Evolutionary conservation across 257 asterid species (phyloP).

Genomic region (Prunella vulgaris): DNA sequence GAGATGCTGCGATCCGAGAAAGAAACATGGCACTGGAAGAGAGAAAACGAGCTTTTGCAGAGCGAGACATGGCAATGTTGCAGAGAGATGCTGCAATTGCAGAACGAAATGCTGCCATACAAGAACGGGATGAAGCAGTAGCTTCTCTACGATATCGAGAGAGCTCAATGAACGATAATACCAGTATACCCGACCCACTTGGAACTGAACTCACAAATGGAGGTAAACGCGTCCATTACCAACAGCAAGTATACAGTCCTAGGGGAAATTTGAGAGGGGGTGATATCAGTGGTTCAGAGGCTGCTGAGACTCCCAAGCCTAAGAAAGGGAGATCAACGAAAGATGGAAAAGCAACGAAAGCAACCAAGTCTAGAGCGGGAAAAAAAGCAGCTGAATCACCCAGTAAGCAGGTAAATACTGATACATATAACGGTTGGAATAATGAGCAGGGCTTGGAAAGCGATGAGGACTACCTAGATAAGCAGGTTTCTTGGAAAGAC

Average conservation of each 20-base stretch:
- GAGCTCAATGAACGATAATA: constrained; percentile 44
- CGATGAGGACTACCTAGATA: constrained; percentile 50
- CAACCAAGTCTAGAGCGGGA: constrained; percentile 39
- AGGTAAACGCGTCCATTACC: constrained; percentile 44
- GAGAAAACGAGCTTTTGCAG: constrained; percentile 85
- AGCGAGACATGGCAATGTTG: constrained; percentile 90
- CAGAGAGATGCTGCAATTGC: constrained; percentile 91
- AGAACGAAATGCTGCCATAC: constrained; percentile 70
- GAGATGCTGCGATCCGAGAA: constrained; percentile 93
- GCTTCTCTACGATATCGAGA: constrained; percentile 56
- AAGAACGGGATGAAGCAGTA: constrained; percentile 73
- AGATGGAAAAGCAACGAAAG: constrained; percentile 42
- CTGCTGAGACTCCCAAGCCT: constrained; percentile 44
- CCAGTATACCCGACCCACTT: constrained; percentile 42
- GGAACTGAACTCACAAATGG: constrained; percentile 40
- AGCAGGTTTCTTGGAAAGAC: constrained; percentile 70
- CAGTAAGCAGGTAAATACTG: constrained; percentile 36
- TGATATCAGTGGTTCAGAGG: constrained; percentile 33
- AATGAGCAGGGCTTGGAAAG: constrained; percentile 37
- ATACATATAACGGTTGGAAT: constrained; percentile 41
- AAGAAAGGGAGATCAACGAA: constrained; percentile 51
- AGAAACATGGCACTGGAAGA: constrained; percentile 95
- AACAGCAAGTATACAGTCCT: constrained; percentile 49
- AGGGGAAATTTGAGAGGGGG: constrained; percentile 35
- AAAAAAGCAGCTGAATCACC: constrained; percentile 50